Conservation (phyloP, 306 rosid genomes). For the Fagus sylvatica region DNA sequence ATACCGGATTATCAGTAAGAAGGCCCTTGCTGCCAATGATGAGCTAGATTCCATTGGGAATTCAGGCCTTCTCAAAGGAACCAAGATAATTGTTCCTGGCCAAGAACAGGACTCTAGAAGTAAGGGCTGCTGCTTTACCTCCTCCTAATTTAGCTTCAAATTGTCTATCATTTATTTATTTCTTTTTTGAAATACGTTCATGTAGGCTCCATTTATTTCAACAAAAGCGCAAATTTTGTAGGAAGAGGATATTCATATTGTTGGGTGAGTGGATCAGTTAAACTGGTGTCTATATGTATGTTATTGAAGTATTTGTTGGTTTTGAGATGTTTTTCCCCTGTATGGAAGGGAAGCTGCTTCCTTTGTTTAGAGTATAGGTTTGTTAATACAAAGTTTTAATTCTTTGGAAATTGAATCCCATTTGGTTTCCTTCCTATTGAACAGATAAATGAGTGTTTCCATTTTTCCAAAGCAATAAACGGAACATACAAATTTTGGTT, state of each 20-base stretch:
- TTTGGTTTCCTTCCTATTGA: too few species aligned
- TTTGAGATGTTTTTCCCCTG: not conserved
- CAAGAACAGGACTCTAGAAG: constrained; percentile 35
- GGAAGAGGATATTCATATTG: constrained; percentile 21
- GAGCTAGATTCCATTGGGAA: constrained; percentile 36
- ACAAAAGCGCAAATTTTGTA: constrained; percentile 12
- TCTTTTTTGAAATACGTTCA: constrained; percentile 13
- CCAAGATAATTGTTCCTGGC: constrained; percentile 59
- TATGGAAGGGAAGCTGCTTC: not conserved
- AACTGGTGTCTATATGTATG: constrained; percentile 22
- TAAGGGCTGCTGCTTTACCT: constrained; percentile 68
- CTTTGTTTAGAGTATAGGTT: constrained; percentile 30
- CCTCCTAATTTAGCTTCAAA: constrained; percentile 21
- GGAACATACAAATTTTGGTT: too few species aligned
- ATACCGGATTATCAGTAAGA: constrained; percentile 69
- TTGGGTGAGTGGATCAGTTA: constrained; percentile 8
- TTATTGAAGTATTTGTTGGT: constrained; percentile 23
- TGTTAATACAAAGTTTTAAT: constrained; percentile 35
- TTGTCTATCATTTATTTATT: not conserved
- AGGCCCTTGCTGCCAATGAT: constrained; percentile 50
- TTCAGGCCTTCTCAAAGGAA: constrained; percentile 66
- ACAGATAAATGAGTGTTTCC: too few species aligned
- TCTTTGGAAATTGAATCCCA: constrained; percentile 4
- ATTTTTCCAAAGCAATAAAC: too few species aligned
- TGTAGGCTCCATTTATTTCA: constrained; percentile 5